Evolutionary conservation across 352 stramenopile genomes (phyloP), one percentile per base, ranked within the genome.

Genomic region (Pseudoperonospora humuli): DNA sequence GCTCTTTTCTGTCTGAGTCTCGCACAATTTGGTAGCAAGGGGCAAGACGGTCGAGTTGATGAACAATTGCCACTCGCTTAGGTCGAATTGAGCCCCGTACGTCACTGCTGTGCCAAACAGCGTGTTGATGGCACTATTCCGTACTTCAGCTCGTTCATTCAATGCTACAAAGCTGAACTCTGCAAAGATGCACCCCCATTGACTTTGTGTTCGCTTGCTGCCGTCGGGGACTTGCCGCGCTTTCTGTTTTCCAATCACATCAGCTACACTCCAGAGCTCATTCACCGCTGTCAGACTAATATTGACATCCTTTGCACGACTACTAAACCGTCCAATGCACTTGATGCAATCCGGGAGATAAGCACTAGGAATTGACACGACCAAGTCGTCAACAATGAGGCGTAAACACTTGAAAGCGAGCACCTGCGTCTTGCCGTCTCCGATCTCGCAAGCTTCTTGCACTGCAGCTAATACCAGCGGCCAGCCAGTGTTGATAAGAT

Each of bases 51-150:
- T 97, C 18, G 88, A 75, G 44, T 94, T 78, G n/a, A 97, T 75
- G 52, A 94, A 97, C 27, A 84, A 74, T 61, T 95, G 61, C 95
- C 95, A 98, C 41, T 97, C 87, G 9, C 65, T 56, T 29, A 94
- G 48, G 2, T 85, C 78, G 40, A 98, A 97, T 29, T 90, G 76
- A 24, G 79, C 61, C 13, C 95, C 95, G 44, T 97, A 93, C 5
- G 95, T 97, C 49, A 97, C 91, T 32, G 96, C 90, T 2, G 89
- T 96, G n/a, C 92, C 96, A 59, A 98, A 98, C 1, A 98, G 69
- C 10, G 96, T 98, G 51, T 98, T 98, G 25, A 99, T 91, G 13
- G 95, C 85, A 54, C 93, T 98, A 64, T 98, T 99, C 40, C 95
- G 70, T 45, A 98, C 89, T 64, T 98, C 94, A 0, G 87, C 80